Conservation (phyloP, 208 protist species). For the Trypanosoma caninum region DNA sequence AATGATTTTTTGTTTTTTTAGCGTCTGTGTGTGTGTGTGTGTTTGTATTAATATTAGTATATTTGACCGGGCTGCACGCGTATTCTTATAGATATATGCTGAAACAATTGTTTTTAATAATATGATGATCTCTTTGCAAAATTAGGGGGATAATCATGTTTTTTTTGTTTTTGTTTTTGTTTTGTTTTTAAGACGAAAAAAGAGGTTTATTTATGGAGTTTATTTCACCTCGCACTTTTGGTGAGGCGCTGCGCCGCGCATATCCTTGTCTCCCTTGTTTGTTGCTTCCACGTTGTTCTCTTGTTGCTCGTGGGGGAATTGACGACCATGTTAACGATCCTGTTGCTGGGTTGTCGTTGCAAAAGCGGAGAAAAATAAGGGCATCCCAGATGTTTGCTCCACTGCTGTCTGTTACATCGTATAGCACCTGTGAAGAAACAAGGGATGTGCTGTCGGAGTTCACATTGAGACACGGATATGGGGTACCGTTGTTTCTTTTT, state of each 20-base stretch:
- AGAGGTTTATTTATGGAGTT: neutral
- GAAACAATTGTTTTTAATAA: neutral
- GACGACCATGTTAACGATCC: neutral
- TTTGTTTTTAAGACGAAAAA: neutral
- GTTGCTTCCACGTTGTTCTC: neutral
- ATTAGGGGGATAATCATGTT: neutral
- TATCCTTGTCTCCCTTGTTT: constrained; percentile 9
- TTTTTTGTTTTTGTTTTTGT: constrained; percentile 1
- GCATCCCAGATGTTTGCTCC: neutral
- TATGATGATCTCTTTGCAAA: neutral
- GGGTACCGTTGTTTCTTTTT: neutral
- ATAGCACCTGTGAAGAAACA: neutral
- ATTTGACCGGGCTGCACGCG: neutral
- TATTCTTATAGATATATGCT: constrained; percentile 2
- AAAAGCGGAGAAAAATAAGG: too few species aligned
- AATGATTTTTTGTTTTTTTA: neutral
- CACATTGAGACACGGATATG: constrained; percentile 1
- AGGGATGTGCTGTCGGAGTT: neutral
- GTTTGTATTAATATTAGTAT: neutral
- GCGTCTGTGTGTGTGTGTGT: neutral
- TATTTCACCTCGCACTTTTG: constrained; percentile 10
- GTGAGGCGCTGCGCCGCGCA: constrained; percentile 3
- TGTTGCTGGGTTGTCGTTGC: neutral
- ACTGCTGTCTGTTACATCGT: neutral
- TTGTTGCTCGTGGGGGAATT: neutral